Percentiles rank a stretch among this genome's conserved stretches.
These are phyloP conservation scores for Ogataea pignaliae DNA, from an alignment of 805 yeast species.

Conservation along the genomic window DNA sequence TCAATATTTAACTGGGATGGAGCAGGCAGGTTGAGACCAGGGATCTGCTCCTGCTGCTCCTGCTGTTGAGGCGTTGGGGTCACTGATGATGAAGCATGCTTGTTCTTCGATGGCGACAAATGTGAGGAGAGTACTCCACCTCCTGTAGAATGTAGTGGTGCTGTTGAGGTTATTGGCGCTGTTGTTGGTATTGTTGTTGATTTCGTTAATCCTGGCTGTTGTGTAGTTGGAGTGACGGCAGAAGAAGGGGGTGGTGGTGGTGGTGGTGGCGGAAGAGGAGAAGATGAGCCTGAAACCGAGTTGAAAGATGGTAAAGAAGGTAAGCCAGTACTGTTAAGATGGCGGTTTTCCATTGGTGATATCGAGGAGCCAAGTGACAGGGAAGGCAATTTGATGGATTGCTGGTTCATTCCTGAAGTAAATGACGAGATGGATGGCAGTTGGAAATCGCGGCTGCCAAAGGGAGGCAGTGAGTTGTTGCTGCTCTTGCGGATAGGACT, in stretches of 20 bases:
- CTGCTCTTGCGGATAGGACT: background rate
- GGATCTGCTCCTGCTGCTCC: conserved; percentile 2
- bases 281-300: conserved; percentile 1
- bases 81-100: too few species aligned
- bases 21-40: conserved; percentile 11
- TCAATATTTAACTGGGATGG: conserved; percentile 18
- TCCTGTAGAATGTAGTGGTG: background rate
- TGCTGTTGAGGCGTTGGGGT: background rate
- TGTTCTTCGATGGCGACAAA: too few species aligned
- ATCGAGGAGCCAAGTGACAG: conserved; percentile 3
- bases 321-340: background rate
- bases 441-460: conserved; percentile 20
- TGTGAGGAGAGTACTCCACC: too few species aligned
- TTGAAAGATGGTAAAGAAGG: conserved; percentile 1
- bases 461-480: conserved; percentile 5
- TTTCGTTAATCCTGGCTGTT: too few species aligned
- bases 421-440: conserved; percentile 38
- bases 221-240: too few species aligned
- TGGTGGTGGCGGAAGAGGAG: conserved; percentile 6
- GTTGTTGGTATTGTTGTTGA: background rate
- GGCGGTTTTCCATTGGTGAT: background rate
- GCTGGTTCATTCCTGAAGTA: conserved; percentile 6
- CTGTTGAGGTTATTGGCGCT: conserved; percentile 4
- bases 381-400: conserved; percentile 15
- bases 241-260: background rate